Base-by-base conservation (phyloP, 2,329 filamentous ascomycete genomes). In the Tolypocladium amazonense region DNA sequence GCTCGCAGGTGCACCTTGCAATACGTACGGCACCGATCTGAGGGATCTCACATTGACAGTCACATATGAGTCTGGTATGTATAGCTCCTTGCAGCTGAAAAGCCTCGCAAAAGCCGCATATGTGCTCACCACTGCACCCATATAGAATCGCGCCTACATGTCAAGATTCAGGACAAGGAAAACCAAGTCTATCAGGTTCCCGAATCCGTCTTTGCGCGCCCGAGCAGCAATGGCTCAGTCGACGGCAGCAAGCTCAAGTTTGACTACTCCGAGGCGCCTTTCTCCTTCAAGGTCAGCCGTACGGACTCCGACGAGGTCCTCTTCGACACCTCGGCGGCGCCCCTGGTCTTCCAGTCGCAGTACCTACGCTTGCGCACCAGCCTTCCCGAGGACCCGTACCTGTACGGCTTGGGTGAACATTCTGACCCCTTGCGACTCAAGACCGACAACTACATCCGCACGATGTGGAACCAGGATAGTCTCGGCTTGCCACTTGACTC, bases 371-470 rank as follows among this genome's bases (percentile, higher is more conserved):
- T 93, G 61, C 81, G 88, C 52, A 92, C 89, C 2, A 82, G 78
- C 62, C 77, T 94, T 14, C 89, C 90, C 0, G 72, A 82, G 1
- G 77, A 85, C 58, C 88, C 89, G 0, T 84, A 88, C 66, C 75
- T 94, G 7, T 94, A 94, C 69, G 90, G 90, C 0, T 79, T 93
- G 2, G 90, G 90, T 41, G 89, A 93, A 73, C 88, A 91, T 69
- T 86, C 83, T 2, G 89, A 92, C 65, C 78, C 85, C 1, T 85
- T 91, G 67, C 81, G 82, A 55, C 77, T 92, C 61, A 85, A 86
- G 62, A 88, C 84, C 0, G 85, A 81, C 38, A 82, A 88, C 71
- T 74, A 74, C 64, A 78, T 68, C 55, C 84, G 88, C 45, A 89
- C 88, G 0, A 69, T 91, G 8, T 90, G 87, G 84, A 86, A 85